Evolutionary conservation across 2,329 filamentous ascomycete species (phyloP), one percentile per base, ranked within the genome.

Genomic region (Pseudogymnoascus sp.): DNA sequence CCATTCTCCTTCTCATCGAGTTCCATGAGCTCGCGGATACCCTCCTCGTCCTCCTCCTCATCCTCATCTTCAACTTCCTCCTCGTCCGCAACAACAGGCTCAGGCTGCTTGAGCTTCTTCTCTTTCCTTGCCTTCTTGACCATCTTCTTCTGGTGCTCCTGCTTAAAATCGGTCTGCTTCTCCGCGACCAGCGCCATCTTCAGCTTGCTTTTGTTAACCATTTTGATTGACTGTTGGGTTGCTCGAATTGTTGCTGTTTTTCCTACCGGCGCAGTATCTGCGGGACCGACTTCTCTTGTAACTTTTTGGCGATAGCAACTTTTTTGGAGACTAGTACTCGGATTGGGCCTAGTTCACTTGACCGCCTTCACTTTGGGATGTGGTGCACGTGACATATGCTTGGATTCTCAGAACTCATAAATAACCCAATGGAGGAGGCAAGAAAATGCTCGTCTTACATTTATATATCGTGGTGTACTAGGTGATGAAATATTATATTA

Each of bases 111-210:
- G 58, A 14, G 64, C 64, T 20, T 66, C 64, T 57, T 70, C 65
- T 67, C 65, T 30, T 64, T 81, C 41, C 79, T 66, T 67, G 71
- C 69, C 43, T 64, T 64, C 63, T 73, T 75, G 14, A 70, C 66
- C 60, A 68, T 69, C 61, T 74, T 73, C 65, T 74, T 74, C 59
- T 72, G 68, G 58, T 72, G 64, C 61, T 71, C 67, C 64, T 82
- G 81, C 65, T 79, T 74, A 57, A 79, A 80, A 63, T 85, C 81
- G 12, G 74, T 71, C 47, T 80, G 78, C 70, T 84, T 83, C 58
- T 85, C 79, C 39, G 79, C 79, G 54, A 77, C 77, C 14, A 85
- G 73, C 8, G 82, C 82, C 70, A 79, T 72, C 71, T 79, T 81
- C 60, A 85, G 73, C 66, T 79, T 81, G 62, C 72, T 68, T 69